Percentiles rank a stretch among this genome's conserved stretches.
Evolutionary conservation across 345 rosid genomes (phyloP).

Genomic region (Passiflora organensis): DNA sequence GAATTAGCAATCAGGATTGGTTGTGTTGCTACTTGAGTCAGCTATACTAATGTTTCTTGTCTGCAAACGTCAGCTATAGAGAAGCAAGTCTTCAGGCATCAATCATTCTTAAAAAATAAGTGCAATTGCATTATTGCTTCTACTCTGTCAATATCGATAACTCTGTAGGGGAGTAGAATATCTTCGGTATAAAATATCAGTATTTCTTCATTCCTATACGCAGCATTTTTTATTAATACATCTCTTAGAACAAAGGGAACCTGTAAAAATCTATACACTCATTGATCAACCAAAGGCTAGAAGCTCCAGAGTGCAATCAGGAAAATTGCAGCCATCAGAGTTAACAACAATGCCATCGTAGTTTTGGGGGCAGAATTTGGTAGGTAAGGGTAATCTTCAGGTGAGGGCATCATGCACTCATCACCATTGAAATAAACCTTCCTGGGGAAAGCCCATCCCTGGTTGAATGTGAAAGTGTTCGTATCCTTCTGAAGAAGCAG

Average conservation of each 20-base stretch:
- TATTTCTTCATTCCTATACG: background rate
- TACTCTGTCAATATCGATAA: background rate
- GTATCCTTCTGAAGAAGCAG: constrained; percentile 26
- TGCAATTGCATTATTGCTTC: background rate
- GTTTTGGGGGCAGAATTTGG: constrained; percentile 2
- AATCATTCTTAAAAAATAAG: no score
- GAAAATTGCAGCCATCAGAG: background rate
- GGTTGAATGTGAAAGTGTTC: constrained; percentile 25
- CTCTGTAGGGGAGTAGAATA: background rate
- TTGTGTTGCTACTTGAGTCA: no score
- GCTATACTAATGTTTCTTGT: no score
- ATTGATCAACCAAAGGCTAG: constrained; percentile 10
- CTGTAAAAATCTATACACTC: background rate
- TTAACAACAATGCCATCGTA: constrained; percentile 1
- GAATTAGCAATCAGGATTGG: background rate
- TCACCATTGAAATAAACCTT: constrained; percentile 38
- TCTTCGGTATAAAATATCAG: no score
- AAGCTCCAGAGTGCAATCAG: constrained; percentile 10
- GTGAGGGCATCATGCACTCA: constrained; percentile 31
- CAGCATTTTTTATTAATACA: background rate
- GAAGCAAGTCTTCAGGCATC: no score
- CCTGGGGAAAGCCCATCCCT: constrained; percentile 40
- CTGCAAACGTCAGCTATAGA: no score
- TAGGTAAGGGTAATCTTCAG: constrained; percentile 25
- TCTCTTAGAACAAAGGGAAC: background rate